These are phyloP conservation scores for Ruellia speciosa DNA, from an alignment of 305 asterid species.

Conservation along the genomic window DNA sequence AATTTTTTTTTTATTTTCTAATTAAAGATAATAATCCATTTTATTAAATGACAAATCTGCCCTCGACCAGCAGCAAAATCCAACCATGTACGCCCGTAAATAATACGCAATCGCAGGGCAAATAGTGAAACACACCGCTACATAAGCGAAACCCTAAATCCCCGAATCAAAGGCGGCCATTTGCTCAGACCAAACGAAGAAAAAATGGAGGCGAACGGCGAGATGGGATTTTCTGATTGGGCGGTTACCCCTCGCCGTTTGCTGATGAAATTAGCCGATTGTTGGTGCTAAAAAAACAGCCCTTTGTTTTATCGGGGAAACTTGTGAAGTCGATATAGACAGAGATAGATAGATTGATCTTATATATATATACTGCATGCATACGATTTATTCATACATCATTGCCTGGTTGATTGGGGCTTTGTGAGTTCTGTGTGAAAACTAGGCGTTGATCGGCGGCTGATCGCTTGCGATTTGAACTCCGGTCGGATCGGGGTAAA, in stretches of 20 bases:
- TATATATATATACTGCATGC: too few species aligned
- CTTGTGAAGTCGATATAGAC: background rate
- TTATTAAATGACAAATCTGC: background rate
- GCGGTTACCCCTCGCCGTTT: constrained; percentile 38
- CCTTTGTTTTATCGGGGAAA: constrained; percentile 14
- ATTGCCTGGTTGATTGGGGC: background rate
- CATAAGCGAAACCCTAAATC: background rate
- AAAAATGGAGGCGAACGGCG: constrained; percentile 21
- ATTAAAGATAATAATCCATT: background rate
- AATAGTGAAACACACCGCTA: background rate
- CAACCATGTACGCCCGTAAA: background rate
- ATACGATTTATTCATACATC: too few species aligned
- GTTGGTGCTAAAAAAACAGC: constrained; percentile 16
- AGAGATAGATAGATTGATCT: background rate
- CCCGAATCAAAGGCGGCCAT: constrained; percentile 1
- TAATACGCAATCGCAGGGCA: background rate
- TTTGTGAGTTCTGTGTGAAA: background rate
- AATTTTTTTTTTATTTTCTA: background rate
- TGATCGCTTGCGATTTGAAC: background rate
- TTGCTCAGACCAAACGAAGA: constrained; percentile 21
- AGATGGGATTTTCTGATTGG: constrained; percentile 24
- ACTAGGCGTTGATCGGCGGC: background rate
- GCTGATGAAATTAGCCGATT: constrained; percentile 21
- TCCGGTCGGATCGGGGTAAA: background rate
- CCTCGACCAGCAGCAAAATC: background rate